These are phyloP conservation scores for Candida tibetensis DNA, from an alignment of 805 yeast species.

Conservation along the genomic window DNA sequence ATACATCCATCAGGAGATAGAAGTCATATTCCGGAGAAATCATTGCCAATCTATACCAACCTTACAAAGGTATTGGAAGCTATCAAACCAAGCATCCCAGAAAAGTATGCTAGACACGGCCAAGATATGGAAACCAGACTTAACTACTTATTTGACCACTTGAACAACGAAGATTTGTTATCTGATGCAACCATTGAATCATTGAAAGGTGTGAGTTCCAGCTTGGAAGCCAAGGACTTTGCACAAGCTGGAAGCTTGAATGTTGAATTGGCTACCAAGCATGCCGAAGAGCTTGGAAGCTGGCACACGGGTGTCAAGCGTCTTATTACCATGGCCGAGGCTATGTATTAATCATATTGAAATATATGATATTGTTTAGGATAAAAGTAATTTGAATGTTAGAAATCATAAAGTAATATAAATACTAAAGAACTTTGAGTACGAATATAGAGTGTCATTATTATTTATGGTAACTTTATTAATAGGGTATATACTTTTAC, in stretches of 20 bases:
- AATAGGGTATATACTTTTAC: no score
- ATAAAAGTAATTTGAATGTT: no score
- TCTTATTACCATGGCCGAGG: conserved; percentile 68
- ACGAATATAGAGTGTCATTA: no score
- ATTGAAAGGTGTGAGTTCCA: conserved; percentile 49
- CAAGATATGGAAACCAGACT: conserved; percentile 81
- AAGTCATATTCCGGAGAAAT: conserved; percentile 58
- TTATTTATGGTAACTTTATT: no score
- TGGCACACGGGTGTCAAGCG: conserved; percentile 94
- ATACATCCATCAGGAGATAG: conserved; percentile 64
- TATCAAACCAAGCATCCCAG: conserved; percentile 73
- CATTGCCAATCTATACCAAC: conserved; percentile 55
- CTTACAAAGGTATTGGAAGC: conserved; percentile 55
- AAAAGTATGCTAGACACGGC: conserved; percentile 67
- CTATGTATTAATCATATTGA: conserved; percentile 26
- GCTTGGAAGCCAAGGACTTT: conserved; percentile 55
- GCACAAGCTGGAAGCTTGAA: conserved; percentile 55
- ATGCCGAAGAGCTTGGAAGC: conserved; percentile 74
- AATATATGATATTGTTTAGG: no score
- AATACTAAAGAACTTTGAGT: no score
- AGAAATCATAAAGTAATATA: no score
- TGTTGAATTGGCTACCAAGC: conserved; percentile 58
- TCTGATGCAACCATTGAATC: conserved; percentile 53
- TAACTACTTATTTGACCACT: conserved; percentile 68
- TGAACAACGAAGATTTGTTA: conserved; percentile 69